Percentiles rank a stretch among this genome's conserved stretches.
Evolutionary conservation across 164 flowering plant genomes (phyloP).

Genomic region (Tetrastigma voinierianum): DNA sequence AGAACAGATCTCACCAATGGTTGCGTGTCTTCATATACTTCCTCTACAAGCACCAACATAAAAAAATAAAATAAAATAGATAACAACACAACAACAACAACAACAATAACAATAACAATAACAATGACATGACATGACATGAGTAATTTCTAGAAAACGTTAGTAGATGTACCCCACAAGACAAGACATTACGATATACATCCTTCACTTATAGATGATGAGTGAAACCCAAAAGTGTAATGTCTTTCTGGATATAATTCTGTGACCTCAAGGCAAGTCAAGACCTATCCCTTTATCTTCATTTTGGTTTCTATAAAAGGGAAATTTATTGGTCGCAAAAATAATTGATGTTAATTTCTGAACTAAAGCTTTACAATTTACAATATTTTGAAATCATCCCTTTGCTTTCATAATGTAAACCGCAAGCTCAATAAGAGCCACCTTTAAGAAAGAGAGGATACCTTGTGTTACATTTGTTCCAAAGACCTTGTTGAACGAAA

Average conservation of each 20-base stretch:
- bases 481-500: slow-evolving; percentile 76
- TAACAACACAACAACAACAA: too few species aligned
- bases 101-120: neutral
- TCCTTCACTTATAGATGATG: neutral
- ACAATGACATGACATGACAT: too few species aligned
- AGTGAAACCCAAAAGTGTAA: neutral
- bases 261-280: too few species aligned
- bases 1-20: slow-evolving; percentile 81
- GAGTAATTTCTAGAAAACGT: neutral
- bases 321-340: too few species aligned
- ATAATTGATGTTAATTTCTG: neutral
- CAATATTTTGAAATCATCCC: neutral
- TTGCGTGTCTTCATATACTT: slow-evolving; percentile 77
- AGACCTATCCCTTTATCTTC: too few species aligned
- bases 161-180: neutral
- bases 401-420: neutral
- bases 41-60: slow-evolving; percentile 48
- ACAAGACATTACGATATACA: neutral
- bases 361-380: neutral
- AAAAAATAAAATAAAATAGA: neutral
- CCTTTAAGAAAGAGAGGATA: slow-evolving; percentile 21
- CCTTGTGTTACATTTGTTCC: slow-evolving; percentile 66
- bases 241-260: neutral
- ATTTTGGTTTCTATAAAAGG: too few species aligned
- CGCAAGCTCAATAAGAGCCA: neutral